These are phyloP conservation scores for Grosmannia penicillata DNA, from an alignment of 2,329 filamentous ascomycete species.

Conservation along the genomic window DNA sequence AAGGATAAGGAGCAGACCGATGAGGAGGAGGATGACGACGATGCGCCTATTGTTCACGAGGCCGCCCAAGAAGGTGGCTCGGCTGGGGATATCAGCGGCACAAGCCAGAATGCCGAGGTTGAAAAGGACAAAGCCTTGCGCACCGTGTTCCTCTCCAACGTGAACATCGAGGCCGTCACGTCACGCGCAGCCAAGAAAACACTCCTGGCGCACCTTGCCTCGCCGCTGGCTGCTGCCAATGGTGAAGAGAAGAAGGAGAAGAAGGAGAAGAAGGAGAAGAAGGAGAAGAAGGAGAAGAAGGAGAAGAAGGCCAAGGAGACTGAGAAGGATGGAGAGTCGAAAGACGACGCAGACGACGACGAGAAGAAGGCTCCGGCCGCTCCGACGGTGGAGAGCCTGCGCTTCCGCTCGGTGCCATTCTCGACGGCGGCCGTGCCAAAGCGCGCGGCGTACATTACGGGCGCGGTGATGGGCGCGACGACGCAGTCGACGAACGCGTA, in stretches of 20 bases:
- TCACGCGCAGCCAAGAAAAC: slow-evolving; percentile 70
- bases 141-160: slow-evolving; percentile 87
- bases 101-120: not conserved
- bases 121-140: slow-evolving; percentile 53
- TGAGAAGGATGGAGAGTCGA: no score
- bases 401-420: slow-evolving; percentile 89
- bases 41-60: slow-evolving; percentile 39
- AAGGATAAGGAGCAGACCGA: slow-evolving; percentile 23
- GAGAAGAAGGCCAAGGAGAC: slow-evolving; percentile 61
- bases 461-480: slow-evolving; percentile 78
- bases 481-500: slow-evolving; percentile 93
- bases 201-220: slow-evolving; percentile 62
- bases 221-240: slow-evolving; percentile 40
- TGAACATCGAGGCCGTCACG: slow-evolving; percentile 68
- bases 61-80: slow-evolving; percentile 18
- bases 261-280: not conserved
- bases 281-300: slow-evolving; percentile 56
- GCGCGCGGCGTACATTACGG: slow-evolving; percentile 85
- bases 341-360: slow-evolving; percentile 67
- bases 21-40: slow-evolving; percentile 30
- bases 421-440: slow-evolving; percentile 65
- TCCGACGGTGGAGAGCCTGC: slow-evolving; percentile 70
- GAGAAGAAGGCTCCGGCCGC: slow-evolving; percentile 35
- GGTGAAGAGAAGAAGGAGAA: not conserved
- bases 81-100: no score